Evolutionary conservation across 352 stramenopile species (phyloP).

Genomic region (Globisporangium lucens): DNA sequence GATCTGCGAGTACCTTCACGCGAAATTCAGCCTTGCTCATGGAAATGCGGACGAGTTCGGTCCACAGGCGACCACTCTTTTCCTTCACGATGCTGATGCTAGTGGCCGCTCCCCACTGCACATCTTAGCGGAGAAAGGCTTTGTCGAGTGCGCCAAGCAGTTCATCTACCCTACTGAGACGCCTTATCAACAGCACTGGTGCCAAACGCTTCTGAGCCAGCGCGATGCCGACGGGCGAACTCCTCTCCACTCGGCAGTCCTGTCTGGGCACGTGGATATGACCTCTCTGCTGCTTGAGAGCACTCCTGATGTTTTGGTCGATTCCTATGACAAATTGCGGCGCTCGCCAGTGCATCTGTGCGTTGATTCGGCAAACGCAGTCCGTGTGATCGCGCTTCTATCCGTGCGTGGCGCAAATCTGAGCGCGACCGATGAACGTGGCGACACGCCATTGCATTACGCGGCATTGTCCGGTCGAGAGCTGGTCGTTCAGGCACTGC

Average conservation of each 20-base stretch:
- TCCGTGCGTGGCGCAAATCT: slow-evolving; percentile 33
- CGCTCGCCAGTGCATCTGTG: slow-evolving; percentile 41
- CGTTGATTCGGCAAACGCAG: slow-evolving; percentile 21
- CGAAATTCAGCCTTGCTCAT: slow-evolving; percentile 11
- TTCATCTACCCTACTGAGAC: slow-evolving; percentile 25
- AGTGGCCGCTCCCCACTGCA: slow-evolving; percentile 43
- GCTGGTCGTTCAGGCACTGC: slow-evolving; percentile 31
- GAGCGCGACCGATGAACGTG: slow-evolving; percentile 53
- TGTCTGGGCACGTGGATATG: slow-evolving; percentile 31
- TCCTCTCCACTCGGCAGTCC: slow-evolving; percentile 41
- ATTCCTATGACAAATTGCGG: slow-evolving; percentile 32
- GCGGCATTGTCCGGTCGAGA: slow-evolving; percentile 48
- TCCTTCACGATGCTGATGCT: slow-evolving; percentile 30
- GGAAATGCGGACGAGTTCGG: background rate
- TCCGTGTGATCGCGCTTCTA: slow-evolving; percentile 24
- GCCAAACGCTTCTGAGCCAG: slow-evolving; percentile 24
- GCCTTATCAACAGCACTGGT: slow-evolving; percentile 13
- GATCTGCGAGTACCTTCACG: slow-evolving; percentile 38
- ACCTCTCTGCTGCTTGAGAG: slow-evolving; percentile 28
- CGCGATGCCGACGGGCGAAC: slow-evolving; percentile 26
- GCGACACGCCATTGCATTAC: slow-evolving; percentile 70
- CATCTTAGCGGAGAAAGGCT: slow-evolving; percentile 37
- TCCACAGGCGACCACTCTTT: background rate
- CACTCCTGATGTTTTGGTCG: slow-evolving; percentile 16
- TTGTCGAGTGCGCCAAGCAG: slow-evolving; percentile 50